Conservation (phyloP, 1,139 yeast genomes). For the Debaryomycetaceae sp. region DNA sequence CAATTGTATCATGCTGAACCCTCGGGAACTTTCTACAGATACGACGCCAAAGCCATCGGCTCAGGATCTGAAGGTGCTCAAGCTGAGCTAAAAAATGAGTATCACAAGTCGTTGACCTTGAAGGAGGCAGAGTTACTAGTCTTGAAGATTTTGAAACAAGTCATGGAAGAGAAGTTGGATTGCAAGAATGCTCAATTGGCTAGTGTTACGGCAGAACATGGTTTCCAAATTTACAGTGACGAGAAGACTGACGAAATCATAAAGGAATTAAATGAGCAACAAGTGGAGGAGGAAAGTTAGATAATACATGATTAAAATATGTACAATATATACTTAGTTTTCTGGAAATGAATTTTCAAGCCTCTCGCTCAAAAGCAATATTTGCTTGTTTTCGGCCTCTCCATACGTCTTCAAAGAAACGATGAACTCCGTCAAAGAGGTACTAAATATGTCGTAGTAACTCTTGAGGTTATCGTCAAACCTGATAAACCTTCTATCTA, state of each 20-base stretch:
- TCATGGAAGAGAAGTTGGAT: slow-evolving; percentile 98
- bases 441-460: slow-evolving; percentile 54
- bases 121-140: slow-evolving; percentile 91
- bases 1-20: slow-evolving; percentile 99
- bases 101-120: slow-evolving; percentile 90
- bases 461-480: slow-evolving; percentile 49
- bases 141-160: slow-evolving; percentile 90
- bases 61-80: slow-evolving; percentile 99
- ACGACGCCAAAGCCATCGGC: slow-evolving; percentile 98
- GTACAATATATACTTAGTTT: slow-evolving; percentile 6
- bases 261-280: slow-evolving; percentile 69
- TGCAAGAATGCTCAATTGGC: slow-evolving; percentile 95
- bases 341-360: slow-evolving; percentile 45
- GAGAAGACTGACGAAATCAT: slow-evolving; percentile 83
- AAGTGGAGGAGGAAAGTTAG: slow-evolving; percentile 29
- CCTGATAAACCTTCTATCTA: slow-evolving; percentile 38
- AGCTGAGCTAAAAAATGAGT: slow-evolving; percentile 94
- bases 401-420: slow-evolving; percentile 56
- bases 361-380: slow-evolving; percentile 51
- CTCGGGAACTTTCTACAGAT: slow-evolving; percentile 94
- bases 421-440: slow-evolving; percentile 52
- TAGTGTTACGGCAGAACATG: slow-evolving; percentile 80
- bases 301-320: slow-evolving; percentile 4
- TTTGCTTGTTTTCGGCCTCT: slow-evolving; percentile 59
- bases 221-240: slow-evolving; percentile 83